Percentiles rank a stretch among this genome's conserved stretches.
phyloP scores from a whole-genome alignment of 352 stramenopile genomes.

The Phytophthora cactorum region DNA sequence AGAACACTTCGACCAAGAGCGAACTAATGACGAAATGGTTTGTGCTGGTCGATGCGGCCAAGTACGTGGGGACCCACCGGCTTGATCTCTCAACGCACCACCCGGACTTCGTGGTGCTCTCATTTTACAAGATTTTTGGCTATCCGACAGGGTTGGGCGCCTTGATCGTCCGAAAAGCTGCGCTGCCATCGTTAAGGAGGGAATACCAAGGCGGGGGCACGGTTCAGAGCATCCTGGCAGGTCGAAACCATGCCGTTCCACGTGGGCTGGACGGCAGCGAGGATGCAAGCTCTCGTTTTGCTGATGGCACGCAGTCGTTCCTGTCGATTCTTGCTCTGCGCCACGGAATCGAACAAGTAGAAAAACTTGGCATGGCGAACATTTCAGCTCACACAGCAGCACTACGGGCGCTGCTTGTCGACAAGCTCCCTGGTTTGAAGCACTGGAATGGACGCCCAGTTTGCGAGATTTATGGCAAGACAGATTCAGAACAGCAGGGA shows the following conservation, averaged over 20 bases:
- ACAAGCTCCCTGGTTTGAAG: constrained; percentile 38
- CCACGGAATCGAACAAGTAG: constrained; percentile 56
- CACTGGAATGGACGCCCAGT: constrained; percentile 61
- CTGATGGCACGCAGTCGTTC: constrained; percentile 75
- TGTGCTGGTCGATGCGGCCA: constrained; percentile 76
- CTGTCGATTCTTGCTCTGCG: constrained; percentile 65
- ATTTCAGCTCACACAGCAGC: constrained; percentile 57
- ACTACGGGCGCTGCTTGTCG: constrained; percentile 51
- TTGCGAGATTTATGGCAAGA: constrained; percentile 64
- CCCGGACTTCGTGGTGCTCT: constrained; percentile 75
- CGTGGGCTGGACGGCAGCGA: constrained; percentile 24
- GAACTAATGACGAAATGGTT: constrained; percentile 46
- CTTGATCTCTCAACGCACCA: constrained; percentile 55
- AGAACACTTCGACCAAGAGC: constrained; percentile 8
- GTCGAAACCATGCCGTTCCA: constrained; percentile 43
- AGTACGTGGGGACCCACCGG: constrained; percentile 60
- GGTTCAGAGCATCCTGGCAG: constrained; percentile 67
- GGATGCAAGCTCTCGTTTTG: constrained; percentile 40
- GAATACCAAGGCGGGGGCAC: constrained; percentile 72
- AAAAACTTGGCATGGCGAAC: constrained; percentile 48
- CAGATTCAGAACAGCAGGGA: constrained; percentile 26
- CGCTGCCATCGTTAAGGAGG: constrained; percentile 51
- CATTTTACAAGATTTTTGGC: constrained; percentile 89
- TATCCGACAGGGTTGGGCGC: constrained; percentile 75
- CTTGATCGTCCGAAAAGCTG: constrained; percentile 55